Percentiles rank a stretch among this genome's conserved stretches.
These are phyloP conservation scores for Pisolithus microcarpus DNA, from an alignment of 768 basidiomycete species.

Conservation along the genomic window DNA sequence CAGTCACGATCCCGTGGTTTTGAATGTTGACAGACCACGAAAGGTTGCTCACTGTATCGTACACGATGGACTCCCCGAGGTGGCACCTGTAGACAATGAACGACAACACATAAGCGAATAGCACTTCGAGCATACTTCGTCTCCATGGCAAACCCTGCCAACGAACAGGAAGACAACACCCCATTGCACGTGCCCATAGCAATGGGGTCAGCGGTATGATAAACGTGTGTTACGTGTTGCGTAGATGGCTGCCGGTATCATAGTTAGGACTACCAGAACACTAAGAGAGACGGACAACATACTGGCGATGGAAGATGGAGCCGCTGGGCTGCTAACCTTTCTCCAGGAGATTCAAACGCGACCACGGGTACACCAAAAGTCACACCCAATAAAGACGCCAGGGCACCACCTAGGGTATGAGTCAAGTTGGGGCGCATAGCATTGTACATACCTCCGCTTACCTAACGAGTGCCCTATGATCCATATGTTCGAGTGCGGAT, in stretches of 20 bases:
- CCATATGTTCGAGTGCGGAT: slow-evolving; percentile 88
- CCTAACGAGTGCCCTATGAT: slow-evolving; percentile 68
- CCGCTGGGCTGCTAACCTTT: slow-evolving; percentile 67
- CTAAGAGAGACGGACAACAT: slow-evolving; percentile 15
- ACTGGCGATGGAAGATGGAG: slow-evolving; percentile 86
- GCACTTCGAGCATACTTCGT: slow-evolving; percentile 39
- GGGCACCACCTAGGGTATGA: slow-evolving; percentile 38
- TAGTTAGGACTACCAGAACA: background rate
- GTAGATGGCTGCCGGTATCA: slow-evolving; percentile 47
- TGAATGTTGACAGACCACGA: slow-evolving; percentile 83
- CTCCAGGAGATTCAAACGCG: slow-evolving; percentile 85
- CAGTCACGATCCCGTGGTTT: slow-evolving; percentile 68
- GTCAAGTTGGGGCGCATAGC: slow-evolving; percentile 22
- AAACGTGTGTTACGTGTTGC: slow-evolving; percentile 83
- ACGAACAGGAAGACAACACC: slow-evolving; percentile 69
- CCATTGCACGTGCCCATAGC: slow-evolving; percentile 87
- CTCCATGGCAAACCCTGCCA: slow-evolving; percentile 89
- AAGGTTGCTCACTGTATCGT: slow-evolving; percentile 83
- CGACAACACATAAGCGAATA: background rate
- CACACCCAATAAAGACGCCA: slow-evolving; percentile 76
- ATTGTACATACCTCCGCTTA: slow-evolving; percentile 30
- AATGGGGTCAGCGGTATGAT: slow-evolving; percentile 92
- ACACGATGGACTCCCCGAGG: slow-evolving; percentile 76
- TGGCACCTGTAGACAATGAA: slow-evolving; percentile 54
- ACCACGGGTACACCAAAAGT: slow-evolving; percentile 89